Evolutionary conservation across 2,329 filamentous ascomycete species (phyloP), one percentile per base, ranked within the genome.

Genomic region (Dissoconium aciculare): DNA sequence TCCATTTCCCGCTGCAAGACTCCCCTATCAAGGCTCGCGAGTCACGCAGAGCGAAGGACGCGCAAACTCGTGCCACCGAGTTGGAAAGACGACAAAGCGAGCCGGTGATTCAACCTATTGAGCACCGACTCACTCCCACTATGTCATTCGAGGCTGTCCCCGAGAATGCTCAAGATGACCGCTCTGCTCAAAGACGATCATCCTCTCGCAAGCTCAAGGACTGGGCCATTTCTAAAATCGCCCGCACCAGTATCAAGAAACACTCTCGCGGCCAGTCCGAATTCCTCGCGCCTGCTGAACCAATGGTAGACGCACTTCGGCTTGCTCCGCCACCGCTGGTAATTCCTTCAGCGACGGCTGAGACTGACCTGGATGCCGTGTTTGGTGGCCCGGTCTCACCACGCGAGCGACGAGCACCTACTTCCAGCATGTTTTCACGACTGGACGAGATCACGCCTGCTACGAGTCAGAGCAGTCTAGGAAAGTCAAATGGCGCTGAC

Each of bases 161-260:
- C 1, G 54, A 51, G 5, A 43, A 47, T 4, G 32, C 51, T 9
- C 52, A 48, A 6, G 32, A 34, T 15, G 27, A 27, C 10, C 26
- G 24, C 13, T 15, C 35, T 5, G 25, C 33, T 5, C 37, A 43
- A 6, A 39, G 43, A 4, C 43, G 41, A 17, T 49, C 45, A 2
- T 54, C 52, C 0, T 42, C 46, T 49, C 84, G 81, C 57, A 79
- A 75, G 50, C 76, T 85, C 38, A 81, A 78, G 46, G 63, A 65
- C 5, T 78, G 74, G 73, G 71, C 71, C 11, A 70, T 69, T 5
- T 50, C 50, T 3, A 51, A 52, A 34, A 59, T 83, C 26, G 27
- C 10, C 5, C 16, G 17, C 27, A 33, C 9, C 10, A n/a, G 9
- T 32, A 33, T 12, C 14, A 31, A 8, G 27, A 28, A n/a, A 15